Base-by-base conservation (phyloP, 1,284 basidiomycete genomes). In the Apiotrichum gamsii region DNA sequence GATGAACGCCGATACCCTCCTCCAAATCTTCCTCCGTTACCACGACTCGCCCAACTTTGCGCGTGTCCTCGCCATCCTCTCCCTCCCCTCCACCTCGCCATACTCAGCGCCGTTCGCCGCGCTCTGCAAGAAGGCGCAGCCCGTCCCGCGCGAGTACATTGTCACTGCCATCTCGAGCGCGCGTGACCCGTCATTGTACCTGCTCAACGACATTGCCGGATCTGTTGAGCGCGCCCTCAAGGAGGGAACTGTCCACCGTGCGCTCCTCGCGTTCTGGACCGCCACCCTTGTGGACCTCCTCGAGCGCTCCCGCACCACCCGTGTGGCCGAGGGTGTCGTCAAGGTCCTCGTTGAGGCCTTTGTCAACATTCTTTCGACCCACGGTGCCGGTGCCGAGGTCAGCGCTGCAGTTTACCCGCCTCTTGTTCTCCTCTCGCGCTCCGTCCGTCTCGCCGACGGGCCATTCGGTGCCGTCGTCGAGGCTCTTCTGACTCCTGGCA, bases 21-120 rank as follows among this genome's bases (percentile, higher is more conserved):
- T 98, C 6, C 75, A 83, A 13, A 76, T 90, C 16, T 97, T 97
- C 72, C 72, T 97, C 23, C 95, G 95, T 0, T 97, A 94, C 67
- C 90, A 97, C 64, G 88, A 91, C 58, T 90, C 94, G 3, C 84
- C 87, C 0, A 91, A 97, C 66, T 98, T 98, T 69, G 80, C 85
- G 8, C 93, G 94, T 65, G 88, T 97, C 79, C 77, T 95, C 33
- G 83, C 85, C 4, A 91, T 96, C 60, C 74, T 90, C 49, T 82
- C 85, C 56, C 77, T 95, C 44, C 77, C 69, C n/a, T 60, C 59
- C 13, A 53, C 62, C 14, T 69, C 61, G 33, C 63, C 55, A 15
- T 73, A 64, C 61, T 52, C 63, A 47, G 66, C 64, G 18, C 66
- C 90, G 59, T 77, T 95, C 32, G 71, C 81, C 3, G 80, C 87